Conservation (phyloP, 176 grass and related monocot genomes). For the Lolium perenne region DNA sequence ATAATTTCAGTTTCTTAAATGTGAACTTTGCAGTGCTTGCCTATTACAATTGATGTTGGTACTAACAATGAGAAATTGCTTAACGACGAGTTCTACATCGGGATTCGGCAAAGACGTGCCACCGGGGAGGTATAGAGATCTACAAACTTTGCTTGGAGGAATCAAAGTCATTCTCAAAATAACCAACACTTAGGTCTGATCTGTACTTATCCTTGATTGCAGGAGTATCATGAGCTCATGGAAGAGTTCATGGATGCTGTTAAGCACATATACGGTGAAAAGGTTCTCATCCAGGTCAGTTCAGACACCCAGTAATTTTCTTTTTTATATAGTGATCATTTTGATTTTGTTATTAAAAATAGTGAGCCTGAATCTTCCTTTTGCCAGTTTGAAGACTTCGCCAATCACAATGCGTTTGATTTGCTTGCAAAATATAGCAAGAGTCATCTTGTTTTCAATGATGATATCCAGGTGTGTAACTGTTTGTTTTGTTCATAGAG, state of each 20-base stretch:
- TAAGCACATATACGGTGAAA: slow-evolving; percentile 94
- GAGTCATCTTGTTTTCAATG: slow-evolving; percentile 99
- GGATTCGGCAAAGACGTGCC: slow-evolving; percentile 84
- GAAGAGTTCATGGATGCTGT: slow-evolving; percentile 94
- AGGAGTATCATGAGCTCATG: slow-evolving; percentile 94
- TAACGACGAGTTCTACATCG: slow-evolving; percentile 96
- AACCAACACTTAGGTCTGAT: slow-evolving; percentile 36
- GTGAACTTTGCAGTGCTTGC: slow-evolving; percentile 76
- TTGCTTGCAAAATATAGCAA: slow-evolving; percentile 95
- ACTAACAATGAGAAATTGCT: slow-evolving; percentile 88
- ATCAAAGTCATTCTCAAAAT: slow-evolving; percentile 9
- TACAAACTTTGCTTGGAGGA: neutral
- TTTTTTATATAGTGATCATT: slow-evolving; percentile 14
- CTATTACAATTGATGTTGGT: slow-evolving; percentile 97
- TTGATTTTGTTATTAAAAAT: slow-evolving; percentile 12
- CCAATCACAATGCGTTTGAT: slow-evolving; percentile 98
- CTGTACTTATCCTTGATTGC: slow-evolving; percentile 26
- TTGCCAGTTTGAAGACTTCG: slow-evolving; percentile 97
- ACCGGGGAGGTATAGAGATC: slow-evolving; percentile 71
- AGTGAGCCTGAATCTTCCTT: slow-evolving; percentile 43
- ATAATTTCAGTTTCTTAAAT: neutral
- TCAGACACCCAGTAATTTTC: neutral
- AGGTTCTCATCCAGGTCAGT: slow-evolving; percentile 93
- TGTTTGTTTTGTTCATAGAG: neutral
- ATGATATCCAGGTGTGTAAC: slow-evolving; percentile 92